Percentiles rank a stretch among this genome's conserved stretches.
These are phyloP conservation scores for Chlorella sp. DNA, from an alignment of 139 green algal genomes.

Conservation along the genomic window DNA sequence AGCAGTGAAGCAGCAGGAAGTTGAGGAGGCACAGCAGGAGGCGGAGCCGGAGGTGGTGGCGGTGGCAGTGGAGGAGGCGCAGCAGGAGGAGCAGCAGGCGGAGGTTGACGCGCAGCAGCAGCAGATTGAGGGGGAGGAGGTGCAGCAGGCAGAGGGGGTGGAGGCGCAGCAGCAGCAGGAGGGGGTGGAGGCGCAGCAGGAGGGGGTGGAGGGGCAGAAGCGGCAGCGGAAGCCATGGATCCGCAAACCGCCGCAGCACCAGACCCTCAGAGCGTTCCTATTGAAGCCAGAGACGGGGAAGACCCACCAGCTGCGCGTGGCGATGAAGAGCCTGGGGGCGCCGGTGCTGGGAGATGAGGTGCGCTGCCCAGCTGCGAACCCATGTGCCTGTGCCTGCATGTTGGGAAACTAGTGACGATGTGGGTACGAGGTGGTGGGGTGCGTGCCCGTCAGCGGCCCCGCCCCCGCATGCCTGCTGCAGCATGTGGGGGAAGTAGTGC, in stretches of 20 bases:
- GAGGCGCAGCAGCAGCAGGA: not conserved
- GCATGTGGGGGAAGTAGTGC: too few relatives aligned
- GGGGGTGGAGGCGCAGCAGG: not conserved
- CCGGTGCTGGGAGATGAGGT: conserved; percentile 49
- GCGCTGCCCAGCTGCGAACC: not conserved
- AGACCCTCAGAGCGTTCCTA: conserved; percentile 34
- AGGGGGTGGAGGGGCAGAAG: not conserved
- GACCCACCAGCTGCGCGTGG: conserved; percentile 58
- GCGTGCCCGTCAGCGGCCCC: too few relatives aligned
- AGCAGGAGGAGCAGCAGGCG: not conserved
- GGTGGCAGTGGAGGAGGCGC: not conserved
- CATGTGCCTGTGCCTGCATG: too few relatives aligned
- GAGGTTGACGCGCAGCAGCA: not conserved
- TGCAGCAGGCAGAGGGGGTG: not conserved
- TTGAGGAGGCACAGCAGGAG: not conserved
- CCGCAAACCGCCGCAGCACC: not conserved
- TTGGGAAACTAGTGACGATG: too few relatives aligned
- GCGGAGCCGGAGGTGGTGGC: not conserved
- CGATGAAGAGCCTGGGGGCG: conserved; percentile 45
- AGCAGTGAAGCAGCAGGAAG: not conserved
- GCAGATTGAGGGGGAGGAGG: not conserved
- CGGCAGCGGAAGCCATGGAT: too few relatives aligned
- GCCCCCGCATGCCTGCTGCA: too few relatives aligned
- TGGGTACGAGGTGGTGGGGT: not conserved
- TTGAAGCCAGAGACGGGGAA: conserved; percentile 49